Evolutionary conservation across 805 yeast species (phyloP), one percentile per base, ranked within the genome.

Genomic region (Millerozyma miso): DNA sequence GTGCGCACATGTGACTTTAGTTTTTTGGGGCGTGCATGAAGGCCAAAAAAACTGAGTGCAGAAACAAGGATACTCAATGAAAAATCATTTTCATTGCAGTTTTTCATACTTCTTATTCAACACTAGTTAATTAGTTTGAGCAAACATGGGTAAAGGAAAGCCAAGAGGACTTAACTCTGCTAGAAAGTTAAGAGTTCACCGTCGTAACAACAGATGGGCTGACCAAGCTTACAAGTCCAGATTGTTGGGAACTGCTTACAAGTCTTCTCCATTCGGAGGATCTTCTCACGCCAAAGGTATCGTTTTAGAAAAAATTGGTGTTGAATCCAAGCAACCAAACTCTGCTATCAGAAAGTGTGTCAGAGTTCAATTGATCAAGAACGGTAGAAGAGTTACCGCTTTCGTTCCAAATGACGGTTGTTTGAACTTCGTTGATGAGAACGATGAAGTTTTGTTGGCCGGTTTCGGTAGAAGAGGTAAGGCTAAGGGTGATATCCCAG

Each of bases 381-480:
- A 93, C 88, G 98, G 99, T 82, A 93, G 91, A 86, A 91, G 88
- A 81, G 99, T 90, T 62, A 93, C 99, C 68, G 99, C 99, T 76
- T 93, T 93, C 95, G 99, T 93, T 72, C 99, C 99, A 77, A 91
- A 93, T 70, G 99, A 93, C 80, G 99, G 99, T 91, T 93, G 99
- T 85, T 80, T 93, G 77, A 93, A 93, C 93, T 93, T 85, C 65
- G 97, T 93, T 67, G 99, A 93, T 74, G 98, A 93, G 82, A 93
- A 93, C 83, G 99, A 93, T 80, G 98, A 93, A 79, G 99, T 93
- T 65, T 81, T 93, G 69, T 83, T 93, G 66, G 98, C 99, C 69
- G 99, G 99, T 84, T 93, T 93, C 89, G 99, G 99, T 88, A 89
- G 98, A 82, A 93, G 96, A 85, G 99, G 99, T 83, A 93, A 93